Evolutionary conservation across 371 early-diverging fungal species (phyloP), one percentile per base, ranked within the genome.

Genomic region (Mortierella polycephala): DNA sequence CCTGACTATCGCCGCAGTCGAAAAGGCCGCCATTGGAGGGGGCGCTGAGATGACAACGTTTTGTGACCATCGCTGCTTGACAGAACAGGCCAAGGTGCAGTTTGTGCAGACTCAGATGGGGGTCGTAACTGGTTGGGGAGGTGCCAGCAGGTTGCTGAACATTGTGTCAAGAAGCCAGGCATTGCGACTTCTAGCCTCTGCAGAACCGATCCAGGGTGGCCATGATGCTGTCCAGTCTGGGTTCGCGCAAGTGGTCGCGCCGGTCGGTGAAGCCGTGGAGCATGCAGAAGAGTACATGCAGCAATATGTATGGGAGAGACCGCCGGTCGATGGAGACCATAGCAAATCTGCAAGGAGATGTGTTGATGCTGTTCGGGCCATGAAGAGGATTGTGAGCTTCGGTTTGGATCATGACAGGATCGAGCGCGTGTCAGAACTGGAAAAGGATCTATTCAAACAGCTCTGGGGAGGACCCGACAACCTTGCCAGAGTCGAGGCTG

Each of bases 21-120:
- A 89, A 11, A 90, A 91, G 44, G 83, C 85, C 12, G 91, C 90
- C 20, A 82, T 93, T 30, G 93, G 93, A 7, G 94, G 92, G 9
- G 94, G 94, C 11, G 91, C 92, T 6, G 94, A 94, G 66, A 74
- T 92, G 46, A 70, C 88, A 4, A 87, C 89, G 0, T 87, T 86
- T 14, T 87, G 88, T 68, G 94, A 94, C 63, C 85, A 86, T 64
- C 73, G 92, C 8, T 87, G 90, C 51, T 73, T 91, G 67, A 58
- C 82, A 11, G 74, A 70, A 11, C 40, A 69, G 8, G 82, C 88
- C 60, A 52, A 68, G 58, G 42, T 92, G 14, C 87, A 86, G 40
- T 92, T 91, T 65, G 87, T 92, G 1, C 93, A 92, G 64, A 84
- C 86, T 0, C 77, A 84, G 14, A 90, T 91, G 89, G 91, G 91